Evolutionary conservation across 345 rosid species (phyloP).

Genomic region (Heritiera littoralis): DNA sequence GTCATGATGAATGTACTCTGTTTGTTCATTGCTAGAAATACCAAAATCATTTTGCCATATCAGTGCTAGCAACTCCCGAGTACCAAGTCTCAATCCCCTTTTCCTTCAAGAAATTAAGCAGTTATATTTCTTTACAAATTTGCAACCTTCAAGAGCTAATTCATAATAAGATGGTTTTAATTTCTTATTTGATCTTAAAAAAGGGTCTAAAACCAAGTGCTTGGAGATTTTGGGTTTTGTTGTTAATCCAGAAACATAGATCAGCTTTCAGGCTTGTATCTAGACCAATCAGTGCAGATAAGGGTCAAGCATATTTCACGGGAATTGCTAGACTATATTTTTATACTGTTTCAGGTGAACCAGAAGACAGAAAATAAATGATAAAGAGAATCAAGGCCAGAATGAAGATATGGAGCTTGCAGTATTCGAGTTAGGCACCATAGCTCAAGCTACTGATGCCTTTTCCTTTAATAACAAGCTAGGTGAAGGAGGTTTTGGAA

Average conservation of each 20-base stretch:
- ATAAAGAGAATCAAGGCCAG: not conserved
- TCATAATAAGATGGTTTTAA: not conserved
- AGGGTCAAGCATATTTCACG: not conserved
- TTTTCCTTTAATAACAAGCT: slow-evolving; percentile 40
- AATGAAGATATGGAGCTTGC: slow-evolving; percentile 29
- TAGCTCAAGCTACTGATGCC: slow-evolving; percentile 41
- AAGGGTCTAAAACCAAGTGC: not conserved
- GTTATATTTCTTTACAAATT: not conserved
- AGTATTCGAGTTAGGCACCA: slow-evolving; percentile 18
- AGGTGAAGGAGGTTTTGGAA: slow-evolving; percentile 60
- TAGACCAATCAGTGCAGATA: not conserved
- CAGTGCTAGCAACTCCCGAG: not conserved
- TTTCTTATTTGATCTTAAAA: no score
- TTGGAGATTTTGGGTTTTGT: not conserved
- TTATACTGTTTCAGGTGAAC: not conserved
- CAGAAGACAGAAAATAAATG: not conserved
- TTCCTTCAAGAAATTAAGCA: no score
- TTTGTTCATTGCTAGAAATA: not conserved
- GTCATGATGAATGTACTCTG: no score
- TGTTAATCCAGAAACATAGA: not conserved
- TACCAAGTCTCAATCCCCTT: no score
- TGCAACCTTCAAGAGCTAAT: not conserved
- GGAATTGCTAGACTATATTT: not conserved
- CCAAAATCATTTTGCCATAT: not conserved
- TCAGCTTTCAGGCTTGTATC: not conserved